These are phyloP conservation scores for Lonicera japonica DNA, from an alignment of 129 eudicot species.

Conservation along the genomic window DNA sequence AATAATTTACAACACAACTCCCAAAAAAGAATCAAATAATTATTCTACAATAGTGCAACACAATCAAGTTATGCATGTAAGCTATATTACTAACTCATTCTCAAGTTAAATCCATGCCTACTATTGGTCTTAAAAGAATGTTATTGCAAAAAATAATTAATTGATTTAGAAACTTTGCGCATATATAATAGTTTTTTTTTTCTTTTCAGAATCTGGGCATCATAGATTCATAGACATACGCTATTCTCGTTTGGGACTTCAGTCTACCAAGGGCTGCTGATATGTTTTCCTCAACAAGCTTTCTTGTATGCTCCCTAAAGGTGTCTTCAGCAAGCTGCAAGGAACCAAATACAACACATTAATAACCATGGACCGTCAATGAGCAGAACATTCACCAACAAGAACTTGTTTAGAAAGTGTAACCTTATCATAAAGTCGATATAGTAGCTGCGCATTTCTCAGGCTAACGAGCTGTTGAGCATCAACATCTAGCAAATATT, in stretches of 20 bases:
- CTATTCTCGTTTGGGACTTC: constrained; percentile 71
- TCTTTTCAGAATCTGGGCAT: neutral
- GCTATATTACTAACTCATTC: no score
- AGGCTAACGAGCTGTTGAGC: constrained; percentile 56
- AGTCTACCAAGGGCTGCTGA: constrained; percentile 46
- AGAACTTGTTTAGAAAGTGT: neutral
- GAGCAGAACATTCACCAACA: neutral
- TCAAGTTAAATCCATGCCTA: no score
- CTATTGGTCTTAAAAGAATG: no score
- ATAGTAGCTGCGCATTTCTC: constrained; percentile 73
- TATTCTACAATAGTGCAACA: no score
- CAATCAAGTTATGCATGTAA: no score
- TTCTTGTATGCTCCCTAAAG: constrained; percentile 76
- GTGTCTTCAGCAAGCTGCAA: constrained; percentile 87
- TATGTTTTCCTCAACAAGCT: constrained; percentile 71
- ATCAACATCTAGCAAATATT: constrained; percentile 50
- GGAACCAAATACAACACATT: constrained; percentile 4
- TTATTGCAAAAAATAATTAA: neutral
- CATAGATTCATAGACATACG: constrained; percentile 32
- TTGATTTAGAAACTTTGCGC: neutral
- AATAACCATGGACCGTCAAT: constrained; percentile 11
- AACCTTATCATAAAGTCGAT: constrained; percentile 94
- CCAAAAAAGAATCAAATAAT: no score
- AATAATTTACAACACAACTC: no score
- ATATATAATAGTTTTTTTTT: no score